These are phyloP conservation scores for Barbarea vulgaris DNA, from an alignment of 345 rosid species.

Conservation along the genomic window DNA sequence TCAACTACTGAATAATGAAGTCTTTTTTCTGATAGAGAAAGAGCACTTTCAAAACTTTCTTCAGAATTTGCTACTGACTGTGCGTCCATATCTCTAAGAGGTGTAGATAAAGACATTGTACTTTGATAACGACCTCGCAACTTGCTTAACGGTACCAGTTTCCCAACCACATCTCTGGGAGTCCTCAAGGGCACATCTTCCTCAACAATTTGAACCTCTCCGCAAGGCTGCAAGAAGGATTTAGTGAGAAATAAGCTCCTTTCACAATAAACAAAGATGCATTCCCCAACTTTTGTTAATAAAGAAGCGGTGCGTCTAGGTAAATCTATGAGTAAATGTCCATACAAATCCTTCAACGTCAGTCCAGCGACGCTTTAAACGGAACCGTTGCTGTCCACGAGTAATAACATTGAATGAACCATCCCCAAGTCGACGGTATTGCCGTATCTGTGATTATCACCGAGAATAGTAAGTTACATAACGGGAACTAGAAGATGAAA, in stretches of 20 bases:
- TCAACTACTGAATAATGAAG: constrained; percentile 66
- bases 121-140: constrained; percentile 32
- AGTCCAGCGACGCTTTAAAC: constrained; percentile 69
- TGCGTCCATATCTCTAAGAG: constrained; percentile 44
- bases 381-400: constrained; percentile 92
- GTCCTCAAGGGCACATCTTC: constrained; percentile 84
- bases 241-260: constrained; percentile 25
- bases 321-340: constrained; percentile 14
- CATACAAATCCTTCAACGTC: constrained; percentile 93
- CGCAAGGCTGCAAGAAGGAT: constrained; percentile 62
- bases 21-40: constrained; percentile 65
- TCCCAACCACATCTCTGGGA: constrained; percentile 74
- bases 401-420: constrained; percentile 86
- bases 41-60: constrained; percentile 82
- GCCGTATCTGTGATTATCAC: constrained; percentile 67
- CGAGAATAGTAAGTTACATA: constrained; percentile 11
- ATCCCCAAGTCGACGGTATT: constrained; percentile 77
- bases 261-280: neutral
- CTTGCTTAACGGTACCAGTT: constrained; percentile 53
- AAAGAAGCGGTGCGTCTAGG: neutral
- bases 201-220: constrained; percentile 83
- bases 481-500: constrained; percentile 4
- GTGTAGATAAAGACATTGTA: constrained; percentile 44
- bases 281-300: constrained; percentile 10
- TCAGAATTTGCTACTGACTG: constrained; percentile 66